Conservation (phyloP, 1,139 yeast species). For the Kazachstania sp. region DNA sequence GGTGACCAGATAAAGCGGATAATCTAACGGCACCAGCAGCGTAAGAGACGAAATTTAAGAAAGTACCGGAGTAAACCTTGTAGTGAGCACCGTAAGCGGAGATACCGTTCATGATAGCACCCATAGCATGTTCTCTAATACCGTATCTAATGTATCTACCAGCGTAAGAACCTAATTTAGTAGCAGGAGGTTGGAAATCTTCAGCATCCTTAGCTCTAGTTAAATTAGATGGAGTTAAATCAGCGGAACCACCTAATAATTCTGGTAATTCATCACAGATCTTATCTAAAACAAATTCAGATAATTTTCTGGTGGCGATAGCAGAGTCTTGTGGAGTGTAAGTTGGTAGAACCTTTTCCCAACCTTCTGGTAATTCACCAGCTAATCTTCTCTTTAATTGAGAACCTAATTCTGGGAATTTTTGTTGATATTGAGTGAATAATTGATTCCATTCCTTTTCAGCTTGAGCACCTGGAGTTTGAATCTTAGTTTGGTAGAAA, state of each 20-base stretch:
- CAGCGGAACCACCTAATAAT: slow-evolving; percentile 97
- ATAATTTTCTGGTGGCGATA: slow-evolving; percentile 90
- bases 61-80: slow-evolving; percentile 95
- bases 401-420: slow-evolving; percentile 73
- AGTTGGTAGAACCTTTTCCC: slow-evolving; percentile 73
- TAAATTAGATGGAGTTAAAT: slow-evolving; percentile 94
- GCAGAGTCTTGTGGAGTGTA: slow-evolving; percentile 75
- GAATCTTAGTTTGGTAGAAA: slow-evolving; percentile 50
- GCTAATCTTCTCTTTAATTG: slow-evolving; percentile 75
- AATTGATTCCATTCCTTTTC: slow-evolving; percentile 69
- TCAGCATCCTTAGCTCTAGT: slow-evolving; percentile 79
- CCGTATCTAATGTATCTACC: slow-evolving; percentile 98
- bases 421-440: slow-evolving; percentile 52
- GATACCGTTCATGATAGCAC: slow-evolving; percentile 97
- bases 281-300: slow-evolving; percentile 69
- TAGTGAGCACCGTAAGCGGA: slow-evolving; percentile 90
- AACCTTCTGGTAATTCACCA: slow-evolving; percentile 74
- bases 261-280: slow-evolving; percentile 71
- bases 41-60: slow-evolving; percentile 95
- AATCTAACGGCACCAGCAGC: slow-evolving; percentile 97
- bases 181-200: slow-evolving; percentile 88
- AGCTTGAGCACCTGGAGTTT: slow-evolving; percentile 51
- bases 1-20: slow-evolving; percentile 88
- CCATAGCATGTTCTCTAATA: slow-evolving; percentile 99
- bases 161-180: slow-evolving; percentile 74